Conservation (phyloP, 148 eudicot species). For the Rhododendron molle region DNA sequence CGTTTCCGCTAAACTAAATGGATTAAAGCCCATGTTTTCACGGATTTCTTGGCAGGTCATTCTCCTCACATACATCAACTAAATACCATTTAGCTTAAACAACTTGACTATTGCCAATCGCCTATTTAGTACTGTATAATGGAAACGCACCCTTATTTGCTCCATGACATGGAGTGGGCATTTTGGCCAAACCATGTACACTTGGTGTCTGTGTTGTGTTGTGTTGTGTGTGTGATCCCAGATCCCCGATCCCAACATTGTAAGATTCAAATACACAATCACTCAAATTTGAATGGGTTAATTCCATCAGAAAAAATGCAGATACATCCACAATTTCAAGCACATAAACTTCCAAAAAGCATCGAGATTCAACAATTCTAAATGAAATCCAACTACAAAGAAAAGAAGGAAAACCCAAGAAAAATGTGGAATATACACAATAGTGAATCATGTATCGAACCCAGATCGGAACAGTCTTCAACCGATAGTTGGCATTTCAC, state of each 20-base stretch:
- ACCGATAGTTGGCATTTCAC: background rate
- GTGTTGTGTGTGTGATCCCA: background rate
- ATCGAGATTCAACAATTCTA: background rate
- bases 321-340: background rate
- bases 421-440: background rate
- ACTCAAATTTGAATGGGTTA: background rate
- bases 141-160: background rate
- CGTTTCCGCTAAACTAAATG: background rate
- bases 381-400: background rate
- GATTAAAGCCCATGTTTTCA: background rate
- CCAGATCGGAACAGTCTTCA: slow-evolving; percentile 10
- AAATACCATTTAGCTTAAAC: background rate
- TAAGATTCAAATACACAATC: background rate
- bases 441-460: background rate
- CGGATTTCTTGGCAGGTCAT: background rate
- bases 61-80: background rate
- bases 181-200: background rate
- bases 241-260: background rate
- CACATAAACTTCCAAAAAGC: background rate
- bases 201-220: background rate
- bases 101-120: background rate
- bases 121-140: background rate
- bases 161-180: background rate
- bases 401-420: background rate
- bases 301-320: background rate